Conservation (phyloP, 495 filamentous ascomycete species). For the Alectoria sarmentosa region DNA sequence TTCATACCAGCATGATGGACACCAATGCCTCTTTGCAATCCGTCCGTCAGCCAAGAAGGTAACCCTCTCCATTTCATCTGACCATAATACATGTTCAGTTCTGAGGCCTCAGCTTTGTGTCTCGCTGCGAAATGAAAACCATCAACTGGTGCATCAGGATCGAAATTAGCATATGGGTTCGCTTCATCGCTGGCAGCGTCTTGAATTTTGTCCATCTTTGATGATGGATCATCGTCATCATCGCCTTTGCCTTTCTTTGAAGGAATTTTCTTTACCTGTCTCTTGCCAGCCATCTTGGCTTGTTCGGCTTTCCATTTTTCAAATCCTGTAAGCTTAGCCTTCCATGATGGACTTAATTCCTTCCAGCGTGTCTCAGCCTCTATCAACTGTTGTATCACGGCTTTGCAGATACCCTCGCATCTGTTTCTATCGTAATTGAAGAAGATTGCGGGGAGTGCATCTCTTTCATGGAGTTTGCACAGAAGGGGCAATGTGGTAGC, state of each 20-base stretch:
- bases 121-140: conserved; percentile 59
- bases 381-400: conserved; percentile 43
- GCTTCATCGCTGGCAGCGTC: conserved; percentile 49
- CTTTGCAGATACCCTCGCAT: conserved; percentile 51
- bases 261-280: conserved; percentile 32
- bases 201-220: conserved; percentile 45
- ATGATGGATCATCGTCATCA: conserved; percentile 36
- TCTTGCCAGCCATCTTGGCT: conserved; percentile 31
- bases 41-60: conserved; percentile 42
- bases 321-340: conserved; percentile 43
- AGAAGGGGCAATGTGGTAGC: conserved; percentile 53
- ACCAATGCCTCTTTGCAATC: conserved; percentile 58
- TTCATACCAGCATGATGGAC: conserved; percentile 78
- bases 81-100: conserved; percentile 44
- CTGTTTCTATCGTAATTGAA: conserved; percentile 65
- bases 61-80: conserved; percentile 42
- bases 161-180: conserved; percentile 52
- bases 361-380: conserved; percentile 51
- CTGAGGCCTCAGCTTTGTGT: conserved; percentile 43
- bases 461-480: conserved; percentile 50
- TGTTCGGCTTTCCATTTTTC: conserved; percentile 45
- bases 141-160: conserved; percentile 54
- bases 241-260: conserved; percentile 36
- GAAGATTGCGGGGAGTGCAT: conserved; percentile 63
- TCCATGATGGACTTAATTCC: conserved; percentile 49